Evolutionary conservation across 768 basidiomycete genomes (phyloP).

Genomic region (Pleurotus sapidus): DNA sequence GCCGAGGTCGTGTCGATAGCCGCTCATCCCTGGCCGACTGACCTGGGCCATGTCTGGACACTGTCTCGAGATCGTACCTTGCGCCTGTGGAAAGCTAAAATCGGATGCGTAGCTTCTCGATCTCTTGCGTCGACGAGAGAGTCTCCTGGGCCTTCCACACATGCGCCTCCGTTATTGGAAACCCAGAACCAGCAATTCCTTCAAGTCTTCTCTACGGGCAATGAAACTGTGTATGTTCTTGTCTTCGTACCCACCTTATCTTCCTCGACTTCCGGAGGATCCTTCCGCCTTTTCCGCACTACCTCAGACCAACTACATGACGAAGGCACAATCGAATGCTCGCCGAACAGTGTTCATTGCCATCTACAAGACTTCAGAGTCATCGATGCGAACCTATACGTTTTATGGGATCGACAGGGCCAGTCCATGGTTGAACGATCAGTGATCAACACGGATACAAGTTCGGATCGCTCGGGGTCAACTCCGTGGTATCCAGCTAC

Average conservation of each 20-base stretch:
- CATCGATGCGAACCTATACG: slow-evolving; percentile 52
- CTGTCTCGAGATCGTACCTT: slow-evolving; percentile 85
- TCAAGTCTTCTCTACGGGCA: slow-evolving; percentile 53
- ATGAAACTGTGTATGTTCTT: slow-evolving; percentile 59
- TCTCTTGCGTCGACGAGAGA: slow-evolving; percentile 32
- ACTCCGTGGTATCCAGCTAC: slow-evolving; percentile 52
- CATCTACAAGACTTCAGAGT: slow-evolving; percentile 78
- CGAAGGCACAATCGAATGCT: slow-evolving; percentile 56
- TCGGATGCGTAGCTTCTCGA: slow-evolving; percentile 69
- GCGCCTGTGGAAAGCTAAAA: slow-evolving; percentile 78
- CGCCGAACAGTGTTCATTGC: slow-evolving; percentile 58
- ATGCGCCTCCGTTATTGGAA: slow-evolving; percentile 34
- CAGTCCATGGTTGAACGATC: slow-evolving; percentile 65
- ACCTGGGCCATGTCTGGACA: slow-evolving; percentile 75
- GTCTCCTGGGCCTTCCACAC: not conserved
- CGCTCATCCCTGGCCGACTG: slow-evolving; percentile 72
- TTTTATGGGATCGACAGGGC: slow-evolving; percentile 82
- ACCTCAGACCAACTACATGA: slow-evolving; percentile 59
- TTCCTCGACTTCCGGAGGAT: slow-evolving; percentile 69
- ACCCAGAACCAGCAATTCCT: slow-evolving; percentile 63
- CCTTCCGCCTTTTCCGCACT: slow-evolving; percentile 65
- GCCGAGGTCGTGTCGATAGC: slow-evolving; percentile 71
- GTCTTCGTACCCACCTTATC: slow-evolving; percentile 70
- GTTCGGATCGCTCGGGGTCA: slow-evolving; percentile 24
- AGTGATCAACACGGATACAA: slow-evolving; percentile 38